Percentiles rank a stretch among this genome's conserved stretches.
Conservation (phyloP, 805 yeast species). For the Sugiyamaella lignohabitans region DNA sequence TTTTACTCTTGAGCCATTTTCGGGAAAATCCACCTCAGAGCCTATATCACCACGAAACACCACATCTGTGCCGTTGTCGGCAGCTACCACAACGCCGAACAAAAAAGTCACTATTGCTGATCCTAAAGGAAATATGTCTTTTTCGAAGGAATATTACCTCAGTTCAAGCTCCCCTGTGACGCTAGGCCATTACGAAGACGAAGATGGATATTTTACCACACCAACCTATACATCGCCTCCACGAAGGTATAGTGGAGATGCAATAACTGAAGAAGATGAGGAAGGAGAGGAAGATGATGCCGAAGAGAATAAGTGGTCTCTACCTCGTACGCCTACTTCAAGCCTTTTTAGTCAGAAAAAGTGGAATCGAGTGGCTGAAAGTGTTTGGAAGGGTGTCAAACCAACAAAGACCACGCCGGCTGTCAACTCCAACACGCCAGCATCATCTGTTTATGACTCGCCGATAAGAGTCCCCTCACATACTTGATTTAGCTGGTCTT, state of each 20-base stretch:
- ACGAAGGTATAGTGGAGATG: constrained; percentile 5
- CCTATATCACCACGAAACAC: too few species aligned
- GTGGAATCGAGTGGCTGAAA: background rate
- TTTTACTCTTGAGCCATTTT: too few species aligned
- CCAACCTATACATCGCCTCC: background rate
- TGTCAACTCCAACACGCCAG: too few species aligned
- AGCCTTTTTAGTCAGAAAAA: background rate
- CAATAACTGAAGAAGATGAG: constrained; percentile 9
- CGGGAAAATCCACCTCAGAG: too few species aligned
- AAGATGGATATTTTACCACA: constrained; percentile 8
- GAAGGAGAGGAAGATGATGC: background rate
- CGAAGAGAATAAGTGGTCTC: background rate
- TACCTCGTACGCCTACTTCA: background rate
- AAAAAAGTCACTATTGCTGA: background rate
- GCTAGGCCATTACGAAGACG: constrained; percentile 7
- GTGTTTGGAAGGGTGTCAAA: background rate
- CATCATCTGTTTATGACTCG: too few species aligned
- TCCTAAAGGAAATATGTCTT: background rate
- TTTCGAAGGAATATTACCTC: background rate
- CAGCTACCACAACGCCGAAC: too few species aligned
- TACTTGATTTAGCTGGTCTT: background rate
- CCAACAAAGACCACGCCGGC: too few species aligned
- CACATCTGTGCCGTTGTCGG: too few species aligned
- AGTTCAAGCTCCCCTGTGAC: background rate
- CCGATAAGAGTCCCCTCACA: too few species aligned